Evolutionary conservation across 2,329 filamentous ascomycete genomes (phyloP), one percentile per base, ranked within the genome.

Genomic region (Aspergillus sp.): DNA sequence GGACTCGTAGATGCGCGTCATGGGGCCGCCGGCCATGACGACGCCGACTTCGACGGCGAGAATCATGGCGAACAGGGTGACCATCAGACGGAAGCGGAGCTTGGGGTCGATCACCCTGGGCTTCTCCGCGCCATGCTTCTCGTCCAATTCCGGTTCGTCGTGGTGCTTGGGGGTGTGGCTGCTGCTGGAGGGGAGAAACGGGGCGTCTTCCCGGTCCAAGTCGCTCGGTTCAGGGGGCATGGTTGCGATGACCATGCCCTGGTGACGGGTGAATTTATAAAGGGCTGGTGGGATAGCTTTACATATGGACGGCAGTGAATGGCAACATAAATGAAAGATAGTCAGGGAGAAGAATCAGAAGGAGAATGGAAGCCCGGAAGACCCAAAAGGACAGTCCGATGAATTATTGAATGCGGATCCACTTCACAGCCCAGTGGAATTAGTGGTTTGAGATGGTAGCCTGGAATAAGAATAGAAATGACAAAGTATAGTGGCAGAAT

Each of bases 1-100:
- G 19, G 73, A 69, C 58, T 81, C 78, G 64, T 70, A 78, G 36
- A 81, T 72, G 46, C 77, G 74, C 5, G 76, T 78, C 58, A 71
- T 70, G 3, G 78, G 77, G 0, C 76, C 71, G 14, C 72, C 66
- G 19, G 72, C 63, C 52, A 80, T 74, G 54, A 72, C 73, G 9
- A 72, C 67, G 23, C 76, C 77, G 13, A 78, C 64, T 54, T 80
- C 77, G 53, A 78, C 65, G 21, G 70, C 64, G 19, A 75, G 64
- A 5, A 75, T 61, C 56, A 79, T 71, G 31, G 70, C 62, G 54
- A 79, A 70, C 20, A 79, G 63, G 36, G 69, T 66, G 42, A 76
- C 62, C 56, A 72, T 69, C 11, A 78, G 62, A 3, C 70, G 70
- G 17, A 67, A 60, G 20, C 64, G 67, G 34, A 72, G 60, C 3